Percentiles rank a stretch among this genome's conserved stretches.
These are phyloP conservation scores for Camelina neglecta DNA, from an alignment of 345 rosid genomes.

Conservation along the genomic window DNA sequence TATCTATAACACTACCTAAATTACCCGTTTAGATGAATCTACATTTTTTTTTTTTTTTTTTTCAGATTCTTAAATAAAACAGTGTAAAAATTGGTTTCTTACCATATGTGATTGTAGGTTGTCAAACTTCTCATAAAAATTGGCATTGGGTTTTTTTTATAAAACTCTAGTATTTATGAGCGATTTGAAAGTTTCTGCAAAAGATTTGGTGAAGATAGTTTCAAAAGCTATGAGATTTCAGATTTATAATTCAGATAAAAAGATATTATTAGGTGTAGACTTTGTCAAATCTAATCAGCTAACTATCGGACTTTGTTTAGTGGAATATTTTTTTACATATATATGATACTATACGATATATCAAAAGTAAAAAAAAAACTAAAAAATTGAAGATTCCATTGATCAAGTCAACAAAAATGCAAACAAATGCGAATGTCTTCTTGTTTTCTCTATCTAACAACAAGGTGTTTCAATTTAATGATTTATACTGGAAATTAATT, in stretches of 20 bases:
- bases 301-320: not conserved
- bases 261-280: slow-evolving; percentile 38
- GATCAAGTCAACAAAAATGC: slow-evolving; percentile 41
- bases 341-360: too few species aligned
- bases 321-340: not conserved
- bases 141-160: too few species aligned
- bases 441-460: not conserved
- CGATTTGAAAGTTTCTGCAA: slow-evolving; percentile 33
- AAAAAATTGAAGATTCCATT: slow-evolving; percentile 24
- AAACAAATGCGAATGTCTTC: slow-evolving; percentile 23
- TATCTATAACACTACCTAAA: not conserved
- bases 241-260: slow-evolving; percentile 15
- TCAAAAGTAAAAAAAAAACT: not conserved
- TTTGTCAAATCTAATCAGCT: slow-evolving; percentile 28
- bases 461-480: not conserved
- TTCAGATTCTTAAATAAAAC: not conserved
- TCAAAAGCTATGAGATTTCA: slow-evolving; percentile 31
- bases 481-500: not conserved
- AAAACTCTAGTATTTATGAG: not conserved
- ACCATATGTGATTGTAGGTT: not conserved
- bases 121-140: too few species aligned
- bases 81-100: not conserved
- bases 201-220: slow-evolving; percentile 40
- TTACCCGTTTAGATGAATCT: not conserved
- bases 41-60: not conserved